These are phyloP conservation scores for Rhizoclosmatium globosum DNA, from an alignment of 192 early-diverging fungal species.

Conservation along the genomic window DNA sequence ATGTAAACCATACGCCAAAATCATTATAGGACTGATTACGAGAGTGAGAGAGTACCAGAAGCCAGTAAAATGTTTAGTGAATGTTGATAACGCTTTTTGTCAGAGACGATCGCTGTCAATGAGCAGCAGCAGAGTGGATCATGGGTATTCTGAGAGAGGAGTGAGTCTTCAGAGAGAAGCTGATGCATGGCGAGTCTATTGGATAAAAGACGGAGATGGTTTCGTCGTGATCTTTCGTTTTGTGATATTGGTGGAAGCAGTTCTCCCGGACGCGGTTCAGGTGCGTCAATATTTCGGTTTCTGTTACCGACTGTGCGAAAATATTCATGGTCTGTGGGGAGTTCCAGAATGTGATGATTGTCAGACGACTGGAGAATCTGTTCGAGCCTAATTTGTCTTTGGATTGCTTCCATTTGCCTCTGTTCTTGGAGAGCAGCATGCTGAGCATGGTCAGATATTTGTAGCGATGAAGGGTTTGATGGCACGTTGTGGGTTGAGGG, in stretches of 20 bases:
- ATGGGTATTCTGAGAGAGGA: neutral
- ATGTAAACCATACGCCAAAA: neutral
- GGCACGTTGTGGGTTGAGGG: neutral
- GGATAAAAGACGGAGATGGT: neutral
- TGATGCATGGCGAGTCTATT: neutral
- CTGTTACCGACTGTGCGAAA: no score
- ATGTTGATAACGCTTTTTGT: neutral
- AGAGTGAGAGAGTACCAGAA: slow-evolving; percentile 16
- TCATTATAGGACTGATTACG: neutral
- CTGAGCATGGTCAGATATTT: neutral
- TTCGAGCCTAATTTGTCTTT: neutral
- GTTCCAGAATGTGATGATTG: no score
- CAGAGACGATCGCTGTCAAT: neutral
- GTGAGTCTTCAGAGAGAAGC: neutral
- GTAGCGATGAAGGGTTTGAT: neutral
- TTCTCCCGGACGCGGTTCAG: no score
- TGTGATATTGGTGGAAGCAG: no score
- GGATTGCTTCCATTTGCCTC: neutral
- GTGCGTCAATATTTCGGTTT: no score
- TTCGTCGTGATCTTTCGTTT: neutral
- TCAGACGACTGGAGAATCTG: no score
- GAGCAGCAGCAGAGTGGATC: neutral
- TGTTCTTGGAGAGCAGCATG: neutral
- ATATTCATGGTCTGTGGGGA: no score
- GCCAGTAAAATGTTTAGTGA: neutral